Base-by-base conservation (phyloP, 352 stramenopile genomes). In the Phytophthora europaea region DNA sequence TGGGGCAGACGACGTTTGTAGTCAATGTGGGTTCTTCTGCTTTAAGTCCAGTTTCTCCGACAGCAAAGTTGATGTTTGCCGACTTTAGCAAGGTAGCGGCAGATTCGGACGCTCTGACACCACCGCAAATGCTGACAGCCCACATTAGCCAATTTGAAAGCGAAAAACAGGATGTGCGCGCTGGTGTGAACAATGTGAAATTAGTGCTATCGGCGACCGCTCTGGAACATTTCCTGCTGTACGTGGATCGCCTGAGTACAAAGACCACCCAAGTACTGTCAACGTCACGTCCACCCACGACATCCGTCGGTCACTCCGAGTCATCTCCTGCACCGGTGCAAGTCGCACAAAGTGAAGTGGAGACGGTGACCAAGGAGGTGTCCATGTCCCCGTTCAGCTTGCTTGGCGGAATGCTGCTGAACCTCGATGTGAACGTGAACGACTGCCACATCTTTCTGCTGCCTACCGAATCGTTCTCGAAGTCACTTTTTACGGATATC, bases 341-440 rank as follows among this genome's bases (percentile, higher is more conserved):
- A 48, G 54, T 70, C 31, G 63, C 75, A 15, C 79, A 81, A 67
- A 65, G 56, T 20, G 81, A 90, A 36, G 55, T 76, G 13, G 79
- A 82, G 18, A 73, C 59, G 12, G 67, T 81, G 36, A 57, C 48
- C 4, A 78, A 81, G 51, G 72, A 83, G 23, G 80, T 85, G 51
- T 83, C 83, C 10, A 89, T 92, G 81, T 81, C 84, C 54, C 84
- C 84, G 18, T 90, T 92, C 56, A 92, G 82, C 36, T 55, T 92
- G 38, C 73, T 92, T 28, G 75, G 79, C 13, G 83, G 81, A 8
- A 89, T 87, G 73, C 52, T 89, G 65, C 63, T 92, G 51, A 73
- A 82, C 28, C 67, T 92, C 4, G 74, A 83, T 60, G 62, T 89
- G 31, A 73, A 65, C 23, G 73, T 92, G 72, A 82, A 89, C 18